Percentiles rank a stretch among this genome's conserved stretches.
phyloP scores from a whole-genome alignment of 129 eudicot species.

The Apium graveolens region DNA sequence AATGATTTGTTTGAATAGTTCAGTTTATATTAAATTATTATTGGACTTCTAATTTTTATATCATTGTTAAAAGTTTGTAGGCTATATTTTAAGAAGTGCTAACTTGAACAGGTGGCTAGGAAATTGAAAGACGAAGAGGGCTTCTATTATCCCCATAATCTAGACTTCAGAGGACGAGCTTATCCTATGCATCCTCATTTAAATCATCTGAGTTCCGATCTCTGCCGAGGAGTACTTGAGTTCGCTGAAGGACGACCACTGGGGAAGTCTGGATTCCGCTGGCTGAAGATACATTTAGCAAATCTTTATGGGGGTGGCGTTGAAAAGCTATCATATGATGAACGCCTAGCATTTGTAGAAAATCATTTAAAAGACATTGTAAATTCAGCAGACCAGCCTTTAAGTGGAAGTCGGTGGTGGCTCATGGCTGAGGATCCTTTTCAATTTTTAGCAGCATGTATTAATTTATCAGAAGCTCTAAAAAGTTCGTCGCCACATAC shows the following conservation, averaged over 20 bases:
- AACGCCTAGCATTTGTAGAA: constrained; percentile 75
- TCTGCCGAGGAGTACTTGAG: constrained; percentile 90
- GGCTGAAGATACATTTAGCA: constrained; percentile 91
- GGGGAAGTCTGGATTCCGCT: constrained; percentile 80
- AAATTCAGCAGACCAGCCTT: constrained; percentile 79
- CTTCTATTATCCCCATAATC: constrained; percentile 90
- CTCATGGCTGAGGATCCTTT: constrained; percentile 92
- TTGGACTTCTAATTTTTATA: background rate
- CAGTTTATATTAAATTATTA: background rate
- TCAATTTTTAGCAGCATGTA: constrained; percentile 92
- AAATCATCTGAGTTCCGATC: constrained; percentile 88
- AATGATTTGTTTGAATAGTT: background rate
- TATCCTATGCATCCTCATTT: constrained; percentile 98
- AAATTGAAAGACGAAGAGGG: constrained; percentile 94
- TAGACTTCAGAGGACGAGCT: constrained; percentile 95
- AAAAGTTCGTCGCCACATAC: constrained; percentile 83
- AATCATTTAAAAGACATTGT: constrained; percentile 58
- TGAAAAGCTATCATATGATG: constrained; percentile 81
- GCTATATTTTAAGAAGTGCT: constrained; percentile 2
- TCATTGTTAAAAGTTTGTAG: background rate
- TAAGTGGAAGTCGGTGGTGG: constrained; percentile 94
- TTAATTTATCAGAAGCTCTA: constrained; percentile 73
- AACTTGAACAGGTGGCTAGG: constrained; percentile 71
- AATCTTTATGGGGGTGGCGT: constrained; percentile 82
- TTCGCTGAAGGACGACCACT: constrained; percentile 91